Conservation (phyloP, 495 filamentous ascomycete species). For the Penicillium crystallinum region DNA sequence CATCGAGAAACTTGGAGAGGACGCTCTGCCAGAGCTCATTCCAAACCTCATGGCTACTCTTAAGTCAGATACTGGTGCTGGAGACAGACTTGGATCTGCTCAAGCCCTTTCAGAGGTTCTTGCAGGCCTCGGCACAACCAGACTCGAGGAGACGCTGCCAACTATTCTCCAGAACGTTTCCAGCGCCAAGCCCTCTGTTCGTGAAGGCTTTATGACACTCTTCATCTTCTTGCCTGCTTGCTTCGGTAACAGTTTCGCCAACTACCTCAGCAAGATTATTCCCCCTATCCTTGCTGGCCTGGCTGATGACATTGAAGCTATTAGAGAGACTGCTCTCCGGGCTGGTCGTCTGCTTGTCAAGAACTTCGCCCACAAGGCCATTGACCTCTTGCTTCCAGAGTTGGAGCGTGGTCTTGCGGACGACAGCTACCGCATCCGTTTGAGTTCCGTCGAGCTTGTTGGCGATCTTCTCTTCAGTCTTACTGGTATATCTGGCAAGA, state of each 20-base stretch:
- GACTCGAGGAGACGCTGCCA: constrained; percentile 91
- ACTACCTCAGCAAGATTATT: constrained; percentile 92
- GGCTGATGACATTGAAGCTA: constrained; percentile 92
- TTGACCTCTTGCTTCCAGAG: constrained; percentile 89
- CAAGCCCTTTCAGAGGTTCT: constrained; percentile 96
- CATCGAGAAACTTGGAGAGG: constrained; percentile 95
- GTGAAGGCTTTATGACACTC: constrained; percentile 98
- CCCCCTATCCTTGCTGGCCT: constrained; percentile 91
- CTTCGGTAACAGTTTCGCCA: constrained; percentile 97
- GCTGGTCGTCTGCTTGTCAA: constrained; percentile 93
- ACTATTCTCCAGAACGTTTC: constrained; percentile 95
- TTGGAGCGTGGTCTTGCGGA: constrained; percentile 93
- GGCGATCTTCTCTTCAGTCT: constrained; percentile 97
- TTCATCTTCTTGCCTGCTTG: constrained; percentile 99
- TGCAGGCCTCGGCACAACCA: constrained; percentile 84
- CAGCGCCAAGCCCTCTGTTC: constrained; percentile 81
- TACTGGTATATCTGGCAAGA: constrained; percentile 83
- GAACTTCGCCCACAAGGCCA: constrained; percentile 92
- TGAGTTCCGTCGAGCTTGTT: constrained; percentile 96
- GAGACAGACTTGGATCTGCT: constrained; percentile 90
- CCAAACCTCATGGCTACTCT: constrained; percentile 95
- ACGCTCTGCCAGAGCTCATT: constrained; percentile 93
- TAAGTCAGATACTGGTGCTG: constrained; percentile 93
- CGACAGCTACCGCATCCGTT: constrained; percentile 90
- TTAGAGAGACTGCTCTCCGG: constrained; percentile 86